These are phyloP conservation scores for Pichia inconspicua DNA, from an alignment of 1,139 yeast species.

Conservation along the genomic window DNA sequence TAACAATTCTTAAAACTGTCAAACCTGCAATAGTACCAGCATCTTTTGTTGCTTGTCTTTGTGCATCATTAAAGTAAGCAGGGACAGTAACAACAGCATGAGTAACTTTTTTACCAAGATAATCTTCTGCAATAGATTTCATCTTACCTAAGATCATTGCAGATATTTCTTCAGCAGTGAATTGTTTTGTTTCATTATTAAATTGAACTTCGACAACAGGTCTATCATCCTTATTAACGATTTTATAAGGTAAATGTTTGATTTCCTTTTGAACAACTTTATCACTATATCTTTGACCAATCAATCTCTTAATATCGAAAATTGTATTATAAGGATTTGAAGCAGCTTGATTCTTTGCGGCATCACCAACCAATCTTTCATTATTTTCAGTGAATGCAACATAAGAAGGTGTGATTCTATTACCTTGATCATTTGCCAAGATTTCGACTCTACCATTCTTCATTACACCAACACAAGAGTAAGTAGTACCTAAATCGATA, in stretches of 20 bases:
- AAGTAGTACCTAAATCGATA: conserved; percentile 83
- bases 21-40: conserved; percentile 97
- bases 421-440: conserved; percentile 91
- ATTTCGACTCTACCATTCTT: conserved; percentile 87
- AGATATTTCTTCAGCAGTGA: conserved; percentile 85
- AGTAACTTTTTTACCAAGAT: conserved; percentile 79
- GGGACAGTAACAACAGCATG: conserved; percentile 97
- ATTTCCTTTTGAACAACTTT: conserved; percentile 73
- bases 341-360: conserved; percentile 90
- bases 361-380: conserved; percentile 88
- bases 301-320: conserved; percentile 80
- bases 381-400: conserved; percentile 68
- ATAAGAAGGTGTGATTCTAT: conserved; percentile 87
- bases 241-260: conserved; percentile 71
- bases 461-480: conserved; percentile 94
- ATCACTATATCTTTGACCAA: conserved; percentile 72
- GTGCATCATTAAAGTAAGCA: conserved; percentile 97
- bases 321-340: conserved; percentile 72
- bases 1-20: conserved; percentile 87
- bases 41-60: conserved; percentile 97
- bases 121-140: conserved; percentile 91
- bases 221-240: conserved; percentile 63
- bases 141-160: conserved; percentile 88
- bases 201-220: conserved; percentile 71
- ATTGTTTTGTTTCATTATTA: conserved; percentile 52